Percentiles rank a stretch among this genome's conserved stretches.
These are phyloP conservation scores for Solanum habrochaites DNA, from an alignment of 257 asterid genomes.

Conservation along the genomic window DNA sequence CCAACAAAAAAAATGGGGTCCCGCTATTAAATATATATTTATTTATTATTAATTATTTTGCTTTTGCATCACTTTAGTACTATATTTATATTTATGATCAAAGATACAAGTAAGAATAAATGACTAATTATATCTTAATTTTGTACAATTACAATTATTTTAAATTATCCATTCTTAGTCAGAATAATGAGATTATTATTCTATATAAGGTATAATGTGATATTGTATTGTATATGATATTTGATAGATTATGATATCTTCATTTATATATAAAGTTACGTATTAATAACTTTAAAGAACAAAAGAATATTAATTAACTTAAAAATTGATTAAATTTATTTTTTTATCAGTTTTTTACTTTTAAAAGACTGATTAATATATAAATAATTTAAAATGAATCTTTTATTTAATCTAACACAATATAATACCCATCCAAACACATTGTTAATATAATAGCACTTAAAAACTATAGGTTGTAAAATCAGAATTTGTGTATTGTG, in stretches of 20 bases:
- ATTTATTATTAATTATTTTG: too few relatives aligned
- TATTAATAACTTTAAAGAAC: too few relatives aligned
- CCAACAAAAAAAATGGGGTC: too few relatives aligned
- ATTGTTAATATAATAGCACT: background rate
- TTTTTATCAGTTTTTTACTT: too few relatives aligned
- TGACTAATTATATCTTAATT: background rate
- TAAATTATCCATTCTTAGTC: background rate
- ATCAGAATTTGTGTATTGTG: background rate
- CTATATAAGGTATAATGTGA: background rate
- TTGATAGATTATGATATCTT: background rate
- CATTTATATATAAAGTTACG: too few relatives aligned
- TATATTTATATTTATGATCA: background rate
- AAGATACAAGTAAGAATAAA: background rate
- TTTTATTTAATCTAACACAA: background rate
- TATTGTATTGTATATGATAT: background rate
- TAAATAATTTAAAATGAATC: too few relatives aligned
- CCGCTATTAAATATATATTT: too few relatives aligned
- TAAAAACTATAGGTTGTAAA: background rate
- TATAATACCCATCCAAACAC: background rate
- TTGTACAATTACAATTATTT: too few relatives aligned
- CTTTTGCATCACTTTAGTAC: background rate
- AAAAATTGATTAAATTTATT: too few relatives aligned
- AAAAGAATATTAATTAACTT: too few relatives aligned
- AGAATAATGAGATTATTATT: background rate
- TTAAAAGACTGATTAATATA: too few relatives aligned